A percentile compares a stretch with the other conserved stretches of the same genome.
These are phyloP conservation scores for Amanita pallidorosea DNA, from an alignment of 768 basidiomycete genomes.

Conservation along the genomic window DNA sequence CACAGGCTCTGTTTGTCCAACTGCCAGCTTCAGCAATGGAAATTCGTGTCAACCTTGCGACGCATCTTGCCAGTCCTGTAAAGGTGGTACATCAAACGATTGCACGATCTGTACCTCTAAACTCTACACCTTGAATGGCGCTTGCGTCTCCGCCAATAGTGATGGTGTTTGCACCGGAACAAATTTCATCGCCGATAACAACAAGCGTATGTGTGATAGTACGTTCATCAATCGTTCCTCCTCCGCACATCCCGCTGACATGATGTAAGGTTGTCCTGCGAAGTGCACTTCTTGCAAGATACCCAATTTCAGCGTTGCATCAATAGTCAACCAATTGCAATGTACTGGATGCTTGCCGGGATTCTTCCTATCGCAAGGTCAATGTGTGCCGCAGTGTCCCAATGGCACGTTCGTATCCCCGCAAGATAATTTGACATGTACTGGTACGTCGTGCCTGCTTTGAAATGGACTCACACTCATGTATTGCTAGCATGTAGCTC, in stretches of 20 bases:
- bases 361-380: conserved; percentile 58
- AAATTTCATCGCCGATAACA: conserved; percentile 62
- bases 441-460: conserved; percentile 22
- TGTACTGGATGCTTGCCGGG: conserved; percentile 76
- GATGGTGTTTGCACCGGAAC: conserved; percentile 66
- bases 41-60: conserved; percentile 48
- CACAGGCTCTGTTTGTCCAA: conserved; percentile 47
- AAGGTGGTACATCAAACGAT: conserved; percentile 47
- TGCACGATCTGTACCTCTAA: conserved; percentile 61
- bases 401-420: conserved; percentile 63
- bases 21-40: conserved; percentile 48
- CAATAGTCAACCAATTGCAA: conserved; percentile 52
- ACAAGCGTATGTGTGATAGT: conserved; percentile 75
- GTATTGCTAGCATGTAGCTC: conserved; percentile 49
- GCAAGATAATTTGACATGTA: conserved; percentile 64
- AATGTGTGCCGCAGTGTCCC: conserved; percentile 64
- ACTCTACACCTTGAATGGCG: conserved; percentile 49
- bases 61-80: conserved; percentile 58
- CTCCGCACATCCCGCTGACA: conserved; percentile 4
- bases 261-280: conserved; percentile 51
- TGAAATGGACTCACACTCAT: neutral
- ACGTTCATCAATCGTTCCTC: conserved; percentile 12
- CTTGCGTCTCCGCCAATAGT: conserved; percentile 52
- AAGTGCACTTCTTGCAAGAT: conserved; percentile 72
- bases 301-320: conserved; percentile 54